phyloP scores from a whole-genome alignment of 345 rosid species.

The Acer negundo region DNA sequence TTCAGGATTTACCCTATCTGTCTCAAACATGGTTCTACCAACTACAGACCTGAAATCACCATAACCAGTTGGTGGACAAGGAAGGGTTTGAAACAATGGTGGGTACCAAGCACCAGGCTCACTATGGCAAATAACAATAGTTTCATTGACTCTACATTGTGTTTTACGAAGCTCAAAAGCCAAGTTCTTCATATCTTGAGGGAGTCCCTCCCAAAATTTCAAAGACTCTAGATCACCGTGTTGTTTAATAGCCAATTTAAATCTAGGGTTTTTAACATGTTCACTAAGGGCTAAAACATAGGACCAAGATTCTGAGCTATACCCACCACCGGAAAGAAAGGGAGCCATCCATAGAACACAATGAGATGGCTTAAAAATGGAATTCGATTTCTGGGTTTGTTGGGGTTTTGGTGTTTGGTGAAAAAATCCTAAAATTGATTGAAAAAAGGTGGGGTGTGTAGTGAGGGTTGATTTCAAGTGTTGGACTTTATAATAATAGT shows the following conservation, averaged over 20 bases:
- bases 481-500: constrained; percentile 37
- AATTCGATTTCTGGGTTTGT: constrained; percentile 11
- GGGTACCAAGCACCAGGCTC: constrained; percentile 98
- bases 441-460: constrained; percentile 34
- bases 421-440: constrained; percentile 27
- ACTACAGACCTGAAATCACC: constrained; percentile 46
- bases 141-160: constrained; percentile 55
- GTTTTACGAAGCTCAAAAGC: constrained; percentile 53
- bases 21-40: constrained; percentile 94
- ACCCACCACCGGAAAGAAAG: constrained; percentile 91
- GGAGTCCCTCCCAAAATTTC: constrained; percentile 76
- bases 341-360: constrained; percentile 96
- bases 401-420: constrained; percentile 18
- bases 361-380: constrained; percentile 28
- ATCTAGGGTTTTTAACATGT: constrained; percentile 38
- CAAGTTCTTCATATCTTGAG: constrained; percentile 39
- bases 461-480: constrained; percentile 40
- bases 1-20: constrained; percentile 62
- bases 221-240: constrained; percentile 74
- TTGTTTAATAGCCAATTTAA: constrained; percentile 63
- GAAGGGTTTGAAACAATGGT: constrained; percentile 72
- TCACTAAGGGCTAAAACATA: constrained; percentile 58
- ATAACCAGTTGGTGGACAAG: constrained; percentile 78
- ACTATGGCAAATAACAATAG: constrained; percentile 81
- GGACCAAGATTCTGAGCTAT: constrained; percentile 91